Evolutionary conservation across 2,329 filamentous ascomycete genomes (phyloP).

Genomic region (Monosporascus ibericus): DNA sequence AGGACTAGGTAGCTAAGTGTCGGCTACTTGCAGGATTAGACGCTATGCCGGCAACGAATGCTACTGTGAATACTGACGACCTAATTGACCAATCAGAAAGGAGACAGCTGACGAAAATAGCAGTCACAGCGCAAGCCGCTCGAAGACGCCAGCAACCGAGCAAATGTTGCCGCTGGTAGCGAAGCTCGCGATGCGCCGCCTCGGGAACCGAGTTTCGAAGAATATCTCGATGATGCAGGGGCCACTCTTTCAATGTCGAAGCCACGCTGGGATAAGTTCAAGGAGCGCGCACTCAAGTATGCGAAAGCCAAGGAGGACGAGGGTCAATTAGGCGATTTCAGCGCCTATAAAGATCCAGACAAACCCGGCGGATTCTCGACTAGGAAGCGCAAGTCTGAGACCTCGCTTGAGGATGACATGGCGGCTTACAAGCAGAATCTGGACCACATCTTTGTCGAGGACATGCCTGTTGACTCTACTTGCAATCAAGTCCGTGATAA

Average conservation of each 20-base stretch:
- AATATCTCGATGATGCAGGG: too few relatives aligned
- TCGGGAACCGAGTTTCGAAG: neutral
- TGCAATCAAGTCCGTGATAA: conserved; percentile 7
- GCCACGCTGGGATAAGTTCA: too few relatives aligned
- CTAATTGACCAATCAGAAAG: neutral
- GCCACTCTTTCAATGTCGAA: too few relatives aligned
- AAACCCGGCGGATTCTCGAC: neutral
- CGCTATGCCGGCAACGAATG: neutral
- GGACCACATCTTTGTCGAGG: conserved; percentile 1
- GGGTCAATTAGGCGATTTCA: neutral
- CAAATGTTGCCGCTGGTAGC: conserved; percentile 17
- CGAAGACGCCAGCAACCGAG: conserved; percentile 25
- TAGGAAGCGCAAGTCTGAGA: conserved; percentile 16
- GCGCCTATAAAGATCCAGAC: neutral
- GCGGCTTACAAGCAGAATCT: conserved; percentile 17
- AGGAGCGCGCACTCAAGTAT: neutral
- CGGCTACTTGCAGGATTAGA: neutral
- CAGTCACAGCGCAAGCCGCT: conserved; percentile 6
- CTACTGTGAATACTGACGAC: neutral
- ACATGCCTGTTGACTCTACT: conserved; percentile 2
- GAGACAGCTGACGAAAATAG: neutral
- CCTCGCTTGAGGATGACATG: conserved; percentile 16
- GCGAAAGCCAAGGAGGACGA: neutral
- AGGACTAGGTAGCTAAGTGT: neutral
- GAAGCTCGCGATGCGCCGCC: neutral